Evolutionary conservation across 2,329 filamentous ascomycete genomes (phyloP), one percentile per base, ranked within the genome.

Genomic region (Cladophialophora psammophila): DNA sequence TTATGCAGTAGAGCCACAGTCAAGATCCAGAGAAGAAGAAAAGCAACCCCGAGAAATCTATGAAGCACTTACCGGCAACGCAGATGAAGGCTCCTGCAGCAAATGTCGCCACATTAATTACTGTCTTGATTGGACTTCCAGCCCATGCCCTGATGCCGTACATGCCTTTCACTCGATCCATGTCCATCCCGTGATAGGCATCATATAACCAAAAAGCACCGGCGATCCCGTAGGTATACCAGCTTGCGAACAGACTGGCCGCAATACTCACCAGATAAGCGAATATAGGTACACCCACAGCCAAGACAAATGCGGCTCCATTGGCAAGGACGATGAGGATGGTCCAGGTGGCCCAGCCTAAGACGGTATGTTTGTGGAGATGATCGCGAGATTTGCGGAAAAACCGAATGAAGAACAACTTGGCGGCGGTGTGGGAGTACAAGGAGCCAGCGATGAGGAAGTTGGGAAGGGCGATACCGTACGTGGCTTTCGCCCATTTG

Each of bases 161-260:
- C 12, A 59, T 32, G 18, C 62, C 66, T 10, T 42, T 62, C 2
- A 57, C 31, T 78, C 77, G 66, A 78, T 58, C 62, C 34, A 42
- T 57, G 26, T 65, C 66, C 9, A 68, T 20, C 20, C 66, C 78
- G 65, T 84, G 76, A 63, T 82, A 84, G 1, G 77, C 74, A 61
- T 85, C 82, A 71, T 85, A 80, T 13, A 85, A 75, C 83, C 83
- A 86, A 68, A 86, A 85, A 9, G 80, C 81, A 4, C 83, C 84
- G 1, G 83, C 82, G 50, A 85, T 78, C 1, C 84, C 84, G 68
- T 84, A 86, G 2, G 82, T 85, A 66, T 83, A 86, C 84, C 84
- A 86, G 1, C 81, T 79, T 1, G 84, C 84, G 67, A 86, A 86
- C 8, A 85, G 74, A 5, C 79, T 80, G 0, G 83, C 82, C 20